A percentile compares a stretch with the other conserved stretches of the same genome.
Evolutionary conservation across 2,329 filamentous ascomycete species (phyloP).

Genomic region (Epichloe sp.): DNA sequence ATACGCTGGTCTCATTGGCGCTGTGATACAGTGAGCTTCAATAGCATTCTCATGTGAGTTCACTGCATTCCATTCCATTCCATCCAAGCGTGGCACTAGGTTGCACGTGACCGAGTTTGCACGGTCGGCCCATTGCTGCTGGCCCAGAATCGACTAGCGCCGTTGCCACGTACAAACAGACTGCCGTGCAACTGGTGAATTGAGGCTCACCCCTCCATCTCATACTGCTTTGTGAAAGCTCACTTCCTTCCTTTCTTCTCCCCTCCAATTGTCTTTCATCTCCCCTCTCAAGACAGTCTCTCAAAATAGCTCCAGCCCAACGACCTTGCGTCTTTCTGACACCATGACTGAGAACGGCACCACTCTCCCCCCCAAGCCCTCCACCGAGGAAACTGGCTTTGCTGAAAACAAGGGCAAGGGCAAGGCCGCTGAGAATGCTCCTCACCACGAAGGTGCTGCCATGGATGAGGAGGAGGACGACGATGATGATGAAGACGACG

Average conservation of each 20-base stretch:
- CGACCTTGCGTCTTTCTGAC: slow-evolving; percentile 1
- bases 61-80: too few species aligned
- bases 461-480: slow-evolving; percentile 70
- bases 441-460: slow-evolving; percentile 38
- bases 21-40: too few species aligned
- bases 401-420: slow-evolving; percentile 73
- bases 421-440: slow-evolving; percentile 47
- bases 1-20: too few species aligned
- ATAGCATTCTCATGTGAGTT: too few species aligned
- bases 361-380: slow-evolving; percentile 33
- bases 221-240: slow-evolving; percentile 8
- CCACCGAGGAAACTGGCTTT: slow-evolving; percentile 22
- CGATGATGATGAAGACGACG: slow-evolving; percentile 35
- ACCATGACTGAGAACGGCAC: slow-evolving; percentile 36
- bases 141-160: slow-evolving; percentile 15
- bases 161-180: slow-evolving; percentile 17
- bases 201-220: slow-evolving; percentile 15
- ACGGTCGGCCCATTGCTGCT: slow-evolving; percentile 6
- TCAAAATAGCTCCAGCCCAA: background rate
- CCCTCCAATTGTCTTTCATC: background rate
- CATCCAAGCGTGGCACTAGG: too few species aligned
- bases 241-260: slow-evolving; percentile 7
- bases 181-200: slow-evolving; percentile 7
- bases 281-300: background rate
- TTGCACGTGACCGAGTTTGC: slow-evolving; percentile 8